Conservation (phyloP, 164 flowering plant species). For the Brasenia schreberi region DNA sequence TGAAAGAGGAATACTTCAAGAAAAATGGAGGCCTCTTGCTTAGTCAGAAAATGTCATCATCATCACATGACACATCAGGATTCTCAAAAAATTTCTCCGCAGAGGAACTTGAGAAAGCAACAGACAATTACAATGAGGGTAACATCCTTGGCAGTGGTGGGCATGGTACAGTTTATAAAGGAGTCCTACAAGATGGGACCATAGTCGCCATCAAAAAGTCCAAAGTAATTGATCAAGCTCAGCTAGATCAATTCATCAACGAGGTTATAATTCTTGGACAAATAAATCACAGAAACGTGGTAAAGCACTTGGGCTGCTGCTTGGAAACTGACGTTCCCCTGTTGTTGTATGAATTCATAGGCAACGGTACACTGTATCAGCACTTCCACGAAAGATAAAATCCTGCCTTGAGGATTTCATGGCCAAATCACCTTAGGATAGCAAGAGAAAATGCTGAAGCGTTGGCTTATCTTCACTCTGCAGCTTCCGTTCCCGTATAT, state of each 20-base stretch:
- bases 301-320: too few species aligned
- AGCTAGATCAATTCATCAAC: conserved; percentile 12
- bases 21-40: conserved; percentile 5
- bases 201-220: conserved; percentile 11
- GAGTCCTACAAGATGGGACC: conserved; percentile 5
- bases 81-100: conserved; percentile 2
- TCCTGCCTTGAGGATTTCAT: conserved; percentile 10
- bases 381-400: conserved; percentile 17
- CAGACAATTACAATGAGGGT: conserved; percentile 7
- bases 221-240: conserved; percentile 5
- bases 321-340: too few species aligned
- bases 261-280: conserved; percentile 26
- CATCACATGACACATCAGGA: background rate
- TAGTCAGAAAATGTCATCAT: conserved; percentile 1
- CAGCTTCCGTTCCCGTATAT: conserved; percentile 6
- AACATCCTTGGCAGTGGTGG: conserved; percentile 9
- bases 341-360: conserved; percentile 20
- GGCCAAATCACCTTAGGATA: conserved; percentile 26
- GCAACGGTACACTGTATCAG: conserved; percentile 29
- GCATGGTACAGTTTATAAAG: background rate
- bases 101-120: background rate
- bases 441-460: conserved; percentile 38
- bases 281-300: conserved; percentile 33
- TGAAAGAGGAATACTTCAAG: conserved; percentile 5
- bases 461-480: conserved; percentile 10